Base-by-base conservation (phyloP, 352 stramenopile species). In the Pythium myriotylum region DNA sequence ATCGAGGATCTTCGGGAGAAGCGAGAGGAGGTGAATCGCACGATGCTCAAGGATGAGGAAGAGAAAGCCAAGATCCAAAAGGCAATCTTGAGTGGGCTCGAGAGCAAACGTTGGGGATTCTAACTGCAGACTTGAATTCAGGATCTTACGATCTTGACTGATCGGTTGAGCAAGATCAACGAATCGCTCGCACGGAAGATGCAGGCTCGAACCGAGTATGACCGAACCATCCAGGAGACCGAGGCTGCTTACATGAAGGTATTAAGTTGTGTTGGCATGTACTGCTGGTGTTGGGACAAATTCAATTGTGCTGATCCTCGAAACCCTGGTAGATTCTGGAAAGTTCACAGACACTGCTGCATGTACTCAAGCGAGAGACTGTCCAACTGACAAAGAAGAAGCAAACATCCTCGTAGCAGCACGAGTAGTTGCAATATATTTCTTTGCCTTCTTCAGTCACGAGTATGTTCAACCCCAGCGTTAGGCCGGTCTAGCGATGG, bases 301-400 rank as follows among this genome's bases (percentile, higher is more conserved):
- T n/a, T n/a, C n/a, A n/a, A n/a, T n/a, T n/a, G n/a, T n/a, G n/a
- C n/a, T n/a, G n/a, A 40, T 40, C 33, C 33, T 8, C 33, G 14
- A 40, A 40, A 40, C 33, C 14, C 24, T 14, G 32, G 20, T 54
- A 85, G 88, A 98, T 98, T 63, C 74, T 98, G 40, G 92, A 98
- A 74, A 95, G 79, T 59, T 98, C 91, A 39, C 92, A 98, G 71
- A 98, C 94, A 35, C 75, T 98, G 56, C 83, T 98, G 10, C 89
- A 98, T 61, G 94, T 98, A 61, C 91, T 98, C 63, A 97, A 98
- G 75, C 76, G 93, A 17, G 93, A 98, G 71, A 97, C 90, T 0
- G 84, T 96, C 43, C 94, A 96, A 61, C 77, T 98, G n/a, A 97
- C 79, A 37, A 98, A 98, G 87, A 98, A 97, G 79, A 97, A 97